These are phyloP conservation scores for Dictyostelium purpureum DNA, from an alignment of 78 protist species.

Conservation along the genomic window DNA sequence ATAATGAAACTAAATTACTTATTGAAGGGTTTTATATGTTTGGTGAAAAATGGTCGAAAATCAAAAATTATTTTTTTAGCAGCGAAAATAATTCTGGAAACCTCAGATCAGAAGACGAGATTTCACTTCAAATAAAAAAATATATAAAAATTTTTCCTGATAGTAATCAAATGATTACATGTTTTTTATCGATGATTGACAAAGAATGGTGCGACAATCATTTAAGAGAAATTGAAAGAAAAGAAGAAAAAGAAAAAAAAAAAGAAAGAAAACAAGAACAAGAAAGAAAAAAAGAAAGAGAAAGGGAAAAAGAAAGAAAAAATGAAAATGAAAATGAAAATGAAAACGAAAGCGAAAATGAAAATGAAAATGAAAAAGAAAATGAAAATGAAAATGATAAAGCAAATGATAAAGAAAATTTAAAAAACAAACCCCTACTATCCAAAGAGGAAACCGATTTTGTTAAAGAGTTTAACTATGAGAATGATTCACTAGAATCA, in stretches of 20 bases:
- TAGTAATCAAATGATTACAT: too few species aligned
- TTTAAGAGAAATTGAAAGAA: not conserved
- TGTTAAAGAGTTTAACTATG: not conserved
- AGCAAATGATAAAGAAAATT: not conserved
- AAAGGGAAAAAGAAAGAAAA: not conserved
- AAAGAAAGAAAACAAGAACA: not conserved
- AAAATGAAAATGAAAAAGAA: not conserved
- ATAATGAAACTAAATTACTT: not conserved
- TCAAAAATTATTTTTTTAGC: too few species aligned
- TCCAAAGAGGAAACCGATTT: too few species aligned
- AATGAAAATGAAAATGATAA: not conserved
- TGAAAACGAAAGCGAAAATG: not conserved
- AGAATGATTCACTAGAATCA: not conserved
- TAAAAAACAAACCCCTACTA: too few species aligned
- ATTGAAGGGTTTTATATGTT: not conserved
- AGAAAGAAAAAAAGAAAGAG: not conserved
- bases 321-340: not conserved
- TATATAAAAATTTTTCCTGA: too few species aligned
- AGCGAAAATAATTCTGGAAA: too few species aligned
- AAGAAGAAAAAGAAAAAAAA: not conserved
- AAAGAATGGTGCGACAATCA: not conserved
- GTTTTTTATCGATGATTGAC: too few species aligned
- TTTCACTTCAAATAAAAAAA: not conserved
- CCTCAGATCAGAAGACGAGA: too few species aligned
- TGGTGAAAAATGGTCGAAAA: not conserved